Evolutionary conservation across 352 stramenopile species (phyloP).

Genomic region (Pythium biforme): DNA sequence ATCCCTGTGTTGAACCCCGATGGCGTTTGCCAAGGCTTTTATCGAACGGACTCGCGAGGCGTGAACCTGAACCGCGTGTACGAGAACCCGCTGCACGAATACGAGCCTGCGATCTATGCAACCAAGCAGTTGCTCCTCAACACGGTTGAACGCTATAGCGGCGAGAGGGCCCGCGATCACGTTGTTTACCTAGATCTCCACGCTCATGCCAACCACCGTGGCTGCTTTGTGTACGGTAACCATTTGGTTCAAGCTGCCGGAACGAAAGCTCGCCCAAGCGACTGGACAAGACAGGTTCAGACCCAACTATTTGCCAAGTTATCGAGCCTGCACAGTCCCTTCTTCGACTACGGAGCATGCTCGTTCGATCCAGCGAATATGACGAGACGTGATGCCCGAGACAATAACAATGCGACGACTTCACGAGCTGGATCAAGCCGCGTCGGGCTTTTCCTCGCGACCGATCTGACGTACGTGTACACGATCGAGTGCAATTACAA

Average conservation of each 20-base stretch:
- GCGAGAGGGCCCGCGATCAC: constrained; percentile 21
- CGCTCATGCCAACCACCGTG: constrained; percentile 85
- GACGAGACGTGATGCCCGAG: constrained; percentile 51
- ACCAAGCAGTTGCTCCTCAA: constrained; percentile 50
- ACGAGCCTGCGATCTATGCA: constrained; percentile 71
- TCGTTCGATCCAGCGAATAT: constrained; percentile 87
- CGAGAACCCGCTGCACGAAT: constrained; percentile 36
- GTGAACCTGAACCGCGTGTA: constrained; percentile 92
- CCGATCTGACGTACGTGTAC: constrained; percentile 78
- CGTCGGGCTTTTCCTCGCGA: constrained; percentile 73
- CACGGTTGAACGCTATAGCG: constrained; percentile 32
- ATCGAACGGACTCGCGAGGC: constrained; percentile 80
- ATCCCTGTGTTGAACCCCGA: constrained; percentile 87
- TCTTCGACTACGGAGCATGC: constrained; percentile 87
- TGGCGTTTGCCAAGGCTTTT: constrained; percentile 85
- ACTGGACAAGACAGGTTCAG: constrained; percentile 50
- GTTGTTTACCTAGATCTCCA: constrained; percentile 91
- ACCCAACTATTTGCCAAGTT: constrained; percentile 85
- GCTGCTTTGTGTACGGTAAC: constrained; percentile 92
- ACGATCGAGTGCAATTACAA: constrained; percentile 95
- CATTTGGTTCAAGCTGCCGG: constrained; percentile 38
- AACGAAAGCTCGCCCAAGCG: constrained; percentile 11
- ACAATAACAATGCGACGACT: constrained; percentile 53
- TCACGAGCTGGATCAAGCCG: constrained; percentile 71
- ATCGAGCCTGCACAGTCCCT: constrained; percentile 61